These are phyloP conservation scores for Rhizopus sp. DNA, from an alignment of 371 early-diverging fungal species.

Conservation along the genomic window DNA sequence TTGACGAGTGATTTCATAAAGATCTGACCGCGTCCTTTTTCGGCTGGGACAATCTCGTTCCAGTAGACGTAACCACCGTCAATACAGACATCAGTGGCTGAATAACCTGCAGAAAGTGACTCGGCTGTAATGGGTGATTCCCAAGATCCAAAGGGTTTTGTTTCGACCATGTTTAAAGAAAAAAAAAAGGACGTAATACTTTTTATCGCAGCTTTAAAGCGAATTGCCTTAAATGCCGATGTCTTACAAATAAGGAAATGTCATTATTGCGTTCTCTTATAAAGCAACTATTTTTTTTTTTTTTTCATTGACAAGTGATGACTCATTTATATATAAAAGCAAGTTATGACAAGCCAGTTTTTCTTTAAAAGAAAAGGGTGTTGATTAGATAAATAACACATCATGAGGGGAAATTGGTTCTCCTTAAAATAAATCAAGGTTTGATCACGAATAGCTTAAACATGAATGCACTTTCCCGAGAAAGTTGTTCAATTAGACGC, in stretches of 20 bases:
- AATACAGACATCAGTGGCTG: slow-evolving; percentile 29
- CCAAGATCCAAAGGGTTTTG: slow-evolving; percentile 48
- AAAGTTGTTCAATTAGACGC: no score
- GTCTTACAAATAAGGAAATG: no score
- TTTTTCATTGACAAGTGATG: no score
- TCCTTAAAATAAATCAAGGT: no score
- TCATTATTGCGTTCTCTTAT: no score
- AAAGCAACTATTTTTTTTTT: no score
- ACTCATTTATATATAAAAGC: no score
- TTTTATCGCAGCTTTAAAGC: no score
- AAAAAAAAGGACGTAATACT: background rate
- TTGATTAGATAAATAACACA: background rate
- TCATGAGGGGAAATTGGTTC: background rate
- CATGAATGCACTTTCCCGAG: no score
- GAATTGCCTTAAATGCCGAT: no score
- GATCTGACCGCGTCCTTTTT: slow-evolving; percentile 49
- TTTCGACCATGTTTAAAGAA: slow-evolving; percentile 21
- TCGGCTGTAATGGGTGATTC: slow-evolving; percentile 47
- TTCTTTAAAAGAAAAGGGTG: background rate
- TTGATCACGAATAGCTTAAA: no score
- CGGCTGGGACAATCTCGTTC: slow-evolving; percentile 35
- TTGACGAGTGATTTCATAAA: slow-evolving; percentile 24
- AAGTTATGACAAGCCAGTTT: no score
- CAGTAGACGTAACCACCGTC: slow-evolving; percentile 40
- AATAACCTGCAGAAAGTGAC: slow-evolving; percentile 31